Conservation (phyloP, 345 rosid genomes). For the Salix purpurea region DNA sequence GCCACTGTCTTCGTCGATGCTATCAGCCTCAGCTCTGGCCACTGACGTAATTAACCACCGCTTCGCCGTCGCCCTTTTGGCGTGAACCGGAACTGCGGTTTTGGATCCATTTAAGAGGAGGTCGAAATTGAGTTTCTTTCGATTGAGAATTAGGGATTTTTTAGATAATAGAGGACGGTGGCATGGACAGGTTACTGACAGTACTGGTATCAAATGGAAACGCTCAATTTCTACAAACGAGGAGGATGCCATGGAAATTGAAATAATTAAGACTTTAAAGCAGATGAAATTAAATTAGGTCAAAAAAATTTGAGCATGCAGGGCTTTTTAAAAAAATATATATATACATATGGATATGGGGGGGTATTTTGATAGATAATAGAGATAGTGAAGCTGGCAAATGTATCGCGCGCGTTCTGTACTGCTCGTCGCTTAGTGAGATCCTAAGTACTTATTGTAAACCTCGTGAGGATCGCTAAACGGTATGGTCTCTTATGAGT, state of each 20-base stretch:
- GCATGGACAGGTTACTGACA: constrained; percentile 37
- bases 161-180: constrained; percentile 36
- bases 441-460: no score
- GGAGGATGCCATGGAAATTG: constrained; percentile 39
- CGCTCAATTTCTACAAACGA: constrained; percentile 33
- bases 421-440: no score
- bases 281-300: no score
- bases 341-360: no score
- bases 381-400: no score
- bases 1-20: constrained; percentile 35
- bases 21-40: constrained; percentile 46
- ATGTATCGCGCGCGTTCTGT: no score
- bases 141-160: constrained; percentile 34
- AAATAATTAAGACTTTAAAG: no score
- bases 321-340: no score
- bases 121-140: constrained; percentile 25
- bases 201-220: constrained; percentile 32
- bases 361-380: no score
- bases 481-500: no score
- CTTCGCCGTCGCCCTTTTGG: constrained; percentile 16
- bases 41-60: constrained; percentile 44
- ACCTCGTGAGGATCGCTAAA: no score
- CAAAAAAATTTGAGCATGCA: no score
- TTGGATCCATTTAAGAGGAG: constrained; percentile 30
- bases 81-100: constrained; percentile 21